Evolutionary conservation across 2,329 filamentous ascomycete species (phyloP).

Genomic region (Exophiala bonariae): DNA sequence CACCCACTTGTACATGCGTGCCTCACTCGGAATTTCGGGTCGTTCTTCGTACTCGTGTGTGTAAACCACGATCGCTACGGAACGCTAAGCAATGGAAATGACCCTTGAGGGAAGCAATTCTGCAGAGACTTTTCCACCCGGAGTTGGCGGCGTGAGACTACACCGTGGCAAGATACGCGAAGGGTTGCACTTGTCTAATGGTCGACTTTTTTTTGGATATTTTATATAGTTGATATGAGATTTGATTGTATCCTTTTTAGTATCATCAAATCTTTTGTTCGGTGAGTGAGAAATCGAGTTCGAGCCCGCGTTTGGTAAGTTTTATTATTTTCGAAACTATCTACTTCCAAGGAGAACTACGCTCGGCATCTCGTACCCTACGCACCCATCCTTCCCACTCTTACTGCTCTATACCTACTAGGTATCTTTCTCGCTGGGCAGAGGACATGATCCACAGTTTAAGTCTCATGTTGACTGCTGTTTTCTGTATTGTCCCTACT

Average conservation of each 20-base stretch:
- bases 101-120: constrained; percentile 61
- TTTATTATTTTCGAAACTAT: no score
- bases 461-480: no score
- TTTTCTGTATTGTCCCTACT: no score
- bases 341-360: no score
- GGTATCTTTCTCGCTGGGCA: no score
- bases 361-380: no score
- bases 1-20: constrained; percentile 38
- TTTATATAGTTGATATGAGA: not conserved
- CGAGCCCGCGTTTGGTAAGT: no score
- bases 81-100: constrained; percentile 54
- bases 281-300: no score
- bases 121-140: constrained; percentile 57
- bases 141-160: constrained; percentile 56
- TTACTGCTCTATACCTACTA: no score
- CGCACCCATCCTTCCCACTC: no score
- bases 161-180: constrained; percentile 41
- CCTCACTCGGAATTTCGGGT: constrained; percentile 58
- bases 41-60: constrained; percentile 54
- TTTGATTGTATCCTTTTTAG: not conserved
- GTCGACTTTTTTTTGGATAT: constrained; percentile 33
- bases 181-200: constrained; percentile 29
- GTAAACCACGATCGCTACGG: constrained; percentile 56
- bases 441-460: no score
- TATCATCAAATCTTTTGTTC: no score